These are phyloP conservation scores for Dacryopinax primogenitus DNA, from an alignment of 768 basidiomycete genomes.

Conservation along the genomic window DNA sequence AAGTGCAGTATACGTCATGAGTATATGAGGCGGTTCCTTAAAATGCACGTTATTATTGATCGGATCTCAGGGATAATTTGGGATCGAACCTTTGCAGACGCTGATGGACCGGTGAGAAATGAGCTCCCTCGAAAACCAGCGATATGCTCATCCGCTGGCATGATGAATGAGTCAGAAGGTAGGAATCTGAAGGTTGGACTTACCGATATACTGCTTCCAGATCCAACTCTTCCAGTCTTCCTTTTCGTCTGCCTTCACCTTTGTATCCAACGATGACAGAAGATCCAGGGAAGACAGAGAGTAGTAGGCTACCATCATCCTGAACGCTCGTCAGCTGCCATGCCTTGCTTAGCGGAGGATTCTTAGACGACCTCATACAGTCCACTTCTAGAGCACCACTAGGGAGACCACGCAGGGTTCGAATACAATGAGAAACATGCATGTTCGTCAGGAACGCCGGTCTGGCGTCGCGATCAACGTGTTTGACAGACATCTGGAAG, in stretches of 20 bases:
- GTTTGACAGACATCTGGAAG: not conserved
- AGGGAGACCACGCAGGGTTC: conserved; percentile 62
- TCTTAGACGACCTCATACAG: conserved; percentile 50
- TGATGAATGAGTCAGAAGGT: conserved; percentile 11
- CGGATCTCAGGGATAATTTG: not conserved
- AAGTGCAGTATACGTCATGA: conserved; percentile 88
- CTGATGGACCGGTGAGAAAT: conserved; percentile 41
- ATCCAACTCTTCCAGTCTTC: conserved; percentile 68
- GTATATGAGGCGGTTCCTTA: conserved; percentile 63
- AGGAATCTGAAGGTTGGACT: too few relatives aligned
- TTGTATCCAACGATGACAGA: conserved; percentile 38
- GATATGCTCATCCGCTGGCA: conserved; percentile 43
- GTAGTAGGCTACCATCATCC: conserved; percentile 79
- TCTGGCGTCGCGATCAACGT: not conserved
- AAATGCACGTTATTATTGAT: conserved; percentile 13
- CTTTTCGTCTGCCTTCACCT: conserved; percentile 41
- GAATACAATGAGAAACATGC: conserved; percentile 52
- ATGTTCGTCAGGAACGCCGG: not conserved
- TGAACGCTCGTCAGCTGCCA: conserved; percentile 27
- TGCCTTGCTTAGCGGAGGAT: too few relatives aligned
- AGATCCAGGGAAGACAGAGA: conserved; percentile 76
- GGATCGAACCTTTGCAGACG: conserved; percentile 11
- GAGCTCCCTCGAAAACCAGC: conserved; percentile 64
- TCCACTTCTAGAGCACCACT: conserved; percentile 55
- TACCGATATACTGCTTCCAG: conserved; percentile 73